A percentile compares a stretch with the other conserved stretches of the same genome.
These are phyloP conservation scores for Sextonia rubra DNA, from an alignment of 164 flowering plant species.

Conservation along the genomic window DNA sequence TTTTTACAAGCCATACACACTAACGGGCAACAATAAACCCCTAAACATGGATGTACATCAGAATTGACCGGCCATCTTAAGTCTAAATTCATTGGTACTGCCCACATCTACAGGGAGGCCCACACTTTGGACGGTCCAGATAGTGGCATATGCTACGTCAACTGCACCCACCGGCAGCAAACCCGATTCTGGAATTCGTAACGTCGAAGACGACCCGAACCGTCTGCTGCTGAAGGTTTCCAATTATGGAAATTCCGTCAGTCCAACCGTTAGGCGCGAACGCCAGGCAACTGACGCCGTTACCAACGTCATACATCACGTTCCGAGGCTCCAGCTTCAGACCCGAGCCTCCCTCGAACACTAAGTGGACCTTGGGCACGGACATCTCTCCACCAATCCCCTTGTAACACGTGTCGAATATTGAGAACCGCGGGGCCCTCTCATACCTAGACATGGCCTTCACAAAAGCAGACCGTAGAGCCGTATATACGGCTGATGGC, in stretches of 20 bases:
- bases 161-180: conserved; percentile 39
- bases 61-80: too few species aligned
- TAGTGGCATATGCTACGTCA: neutral
- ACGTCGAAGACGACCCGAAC: conserved; percentile 39
- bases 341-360: conserved; percentile 35
- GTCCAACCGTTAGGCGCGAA: conserved; percentile 25
- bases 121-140: too few species aligned
- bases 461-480: conserved; percentile 26
- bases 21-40: too few species aligned
- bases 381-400: conserved; percentile 8
- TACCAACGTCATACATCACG: conserved; percentile 11
- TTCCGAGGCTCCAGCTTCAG: conserved; percentile 19
- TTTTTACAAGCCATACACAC: too few species aligned
- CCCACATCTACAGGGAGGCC: too few species aligned
- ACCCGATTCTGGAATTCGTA: conserved; percentile 33
- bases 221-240: conserved; percentile 45
- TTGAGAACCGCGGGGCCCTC: conserved; percentile 22
- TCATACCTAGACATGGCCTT: conserved; percentile 26
- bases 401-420: conserved; percentile 45
- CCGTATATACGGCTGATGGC: conserved; percentile 27
- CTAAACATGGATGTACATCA: too few species aligned
- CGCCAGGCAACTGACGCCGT: conserved; percentile 35
- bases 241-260: conserved; percentile 32
- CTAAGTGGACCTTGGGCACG: conserved; percentile 28
- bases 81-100: too few species aligned